Evolutionary conservation across 78 protist genomes (phyloP), one percentile per base, ranked within the genome.

Genomic region (Dictyostelium purpureum): DNA sequence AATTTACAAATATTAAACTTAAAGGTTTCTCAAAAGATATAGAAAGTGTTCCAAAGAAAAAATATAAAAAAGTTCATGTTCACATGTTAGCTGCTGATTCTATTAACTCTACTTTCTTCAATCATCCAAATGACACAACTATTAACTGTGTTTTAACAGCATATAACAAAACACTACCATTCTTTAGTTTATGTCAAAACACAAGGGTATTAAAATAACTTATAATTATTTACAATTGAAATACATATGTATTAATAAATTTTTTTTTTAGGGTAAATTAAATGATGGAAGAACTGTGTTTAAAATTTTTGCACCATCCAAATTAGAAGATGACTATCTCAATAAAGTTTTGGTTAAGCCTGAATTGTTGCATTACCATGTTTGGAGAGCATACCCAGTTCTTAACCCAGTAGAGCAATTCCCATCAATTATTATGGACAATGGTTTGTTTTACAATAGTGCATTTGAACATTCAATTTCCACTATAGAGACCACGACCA

Each of bases 321-420:
- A 52, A 19, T 37, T 83, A n/a, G 28, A 57, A 24, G n/a, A 61
- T 6, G 14, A 83, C 61, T 26, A 49, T 1, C 31, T 37, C 37
- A 45, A 38, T 24, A 49, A 43, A n/a, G 56, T 79, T 21, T 33
- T 71, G 63, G 24, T 40, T 19, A 26, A n/a, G 11, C 51, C 49
- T 0, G 33, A 18, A 49, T 63, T 28, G 21, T 24, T 35, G 18
- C 35, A 57, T 77, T 31, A 66, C 35, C 79, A 83, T 70, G 57
- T 24, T 4, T 83, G 90, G 90, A 67, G 77, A 49, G 90, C 90
- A 24, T 83, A 83, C 54, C 90, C 90, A 51, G 80, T 83, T 6
- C 35, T 83, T 7, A 70, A 31, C 28, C 90, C 90, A 26, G 21
- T 38, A 1, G 19, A 37, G 5, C 10, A 51, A 16, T 83, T 70